Evolutionary conservation across 768 basidiomycete genomes (phyloP).

Genomic region (Suillus placidus): DNA sequence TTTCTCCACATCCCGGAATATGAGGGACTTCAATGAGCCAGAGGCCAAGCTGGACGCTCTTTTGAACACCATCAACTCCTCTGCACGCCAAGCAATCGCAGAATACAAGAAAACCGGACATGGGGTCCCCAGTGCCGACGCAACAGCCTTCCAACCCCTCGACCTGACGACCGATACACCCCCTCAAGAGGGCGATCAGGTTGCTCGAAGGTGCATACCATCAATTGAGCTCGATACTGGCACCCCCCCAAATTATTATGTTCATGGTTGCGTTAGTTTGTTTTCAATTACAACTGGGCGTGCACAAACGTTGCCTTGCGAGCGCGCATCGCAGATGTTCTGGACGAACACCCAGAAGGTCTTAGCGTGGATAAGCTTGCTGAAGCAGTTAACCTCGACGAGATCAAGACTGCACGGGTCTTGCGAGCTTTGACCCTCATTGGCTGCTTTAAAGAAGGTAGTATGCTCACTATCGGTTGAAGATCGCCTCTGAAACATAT

Average conservation of each 20-base stretch:
- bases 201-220: constrained; percentile 32
- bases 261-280: constrained; percentile 5
- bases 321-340: constrained; percentile 29
- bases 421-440: constrained; percentile 33
- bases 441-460: constrained; percentile 36
- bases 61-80: not conserved
- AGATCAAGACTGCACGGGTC: constrained; percentile 32
- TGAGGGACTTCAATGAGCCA: no score
- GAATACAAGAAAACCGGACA: constrained; percentile 28
- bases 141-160: constrained; percentile 24
- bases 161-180: constrained; percentile 14
- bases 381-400: constrained; percentile 24
- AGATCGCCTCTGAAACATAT: not conserved
- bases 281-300: constrained; percentile 29
- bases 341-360: constrained; percentile 29
- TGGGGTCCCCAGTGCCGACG: constrained; percentile 28
- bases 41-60: not conserved
- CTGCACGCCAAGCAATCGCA: constrained; percentile 17
- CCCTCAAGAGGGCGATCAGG: constrained; percentile 9
- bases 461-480: not conserved
- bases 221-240: constrained; percentile 28
- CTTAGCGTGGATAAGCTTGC: constrained; percentile 29
- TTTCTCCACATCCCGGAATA: no score
- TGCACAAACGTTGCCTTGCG: constrained; percentile 28
- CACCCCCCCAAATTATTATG: constrained; percentile 22